phyloP scores from a whole-genome alignment of 2,329 filamentous ascomycete species.

The Aspergillus hortae region DNA sequence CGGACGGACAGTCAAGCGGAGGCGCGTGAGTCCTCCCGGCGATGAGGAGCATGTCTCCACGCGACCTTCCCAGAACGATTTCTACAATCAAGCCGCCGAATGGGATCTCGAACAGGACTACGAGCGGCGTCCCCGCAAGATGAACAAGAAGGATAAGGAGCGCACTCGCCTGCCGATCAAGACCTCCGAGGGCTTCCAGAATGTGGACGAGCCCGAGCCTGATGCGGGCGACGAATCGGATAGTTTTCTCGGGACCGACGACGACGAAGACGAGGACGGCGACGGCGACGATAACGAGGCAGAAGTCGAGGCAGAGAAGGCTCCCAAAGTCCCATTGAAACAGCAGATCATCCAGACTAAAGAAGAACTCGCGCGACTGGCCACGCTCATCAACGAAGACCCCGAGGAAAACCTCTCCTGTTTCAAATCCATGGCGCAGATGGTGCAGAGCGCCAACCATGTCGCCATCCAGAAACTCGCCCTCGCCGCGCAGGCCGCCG shows the following conservation, averaged over 20 bases:
- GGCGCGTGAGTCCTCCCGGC: slow-evolving; percentile 47
- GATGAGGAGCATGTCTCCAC: slow-evolving; percentile 31
- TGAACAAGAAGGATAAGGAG: slow-evolving; percentile 38
- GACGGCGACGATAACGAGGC: slow-evolving; percentile 38
- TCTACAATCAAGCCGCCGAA: slow-evolving; percentile 70
- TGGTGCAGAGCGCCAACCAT: slow-evolving; percentile 61
- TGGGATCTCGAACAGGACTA: slow-evolving; percentile 95
- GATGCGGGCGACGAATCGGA: slow-evolving; percentile 46
- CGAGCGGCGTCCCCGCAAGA: slow-evolving; percentile 72
- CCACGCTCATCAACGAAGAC: slow-evolving; percentile 77
- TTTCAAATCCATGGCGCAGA: slow-evolving; percentile 72
- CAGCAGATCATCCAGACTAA: slow-evolving; percentile 84
- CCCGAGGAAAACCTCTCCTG: slow-evolving; percentile 83
- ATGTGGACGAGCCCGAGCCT: slow-evolving; percentile 19
- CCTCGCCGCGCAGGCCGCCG: slow-evolving; percentile 78
- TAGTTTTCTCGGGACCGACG: slow-evolving; percentile 47
- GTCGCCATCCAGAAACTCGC: slow-evolving; percentile 78
- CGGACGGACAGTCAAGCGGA: slow-evolving; percentile 47
- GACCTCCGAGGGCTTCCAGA: slow-evolving; percentile 73
- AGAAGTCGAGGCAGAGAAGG: slow-evolving; percentile 45
- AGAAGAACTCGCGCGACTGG: slow-evolving; percentile 84
- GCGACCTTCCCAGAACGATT: slow-evolving; percentile 44
- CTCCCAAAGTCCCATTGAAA: slow-evolving; percentile 64
- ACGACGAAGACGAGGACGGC: background rate
- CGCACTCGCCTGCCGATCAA: slow-evolving; percentile 55